A percentile compares a stretch with the other conserved stretches of the same genome.
These are phyloP conservation scores for Spathaspora boniae DNA, from an alignment of 805 yeast genomes.

Conservation along the genomic window DNA sequence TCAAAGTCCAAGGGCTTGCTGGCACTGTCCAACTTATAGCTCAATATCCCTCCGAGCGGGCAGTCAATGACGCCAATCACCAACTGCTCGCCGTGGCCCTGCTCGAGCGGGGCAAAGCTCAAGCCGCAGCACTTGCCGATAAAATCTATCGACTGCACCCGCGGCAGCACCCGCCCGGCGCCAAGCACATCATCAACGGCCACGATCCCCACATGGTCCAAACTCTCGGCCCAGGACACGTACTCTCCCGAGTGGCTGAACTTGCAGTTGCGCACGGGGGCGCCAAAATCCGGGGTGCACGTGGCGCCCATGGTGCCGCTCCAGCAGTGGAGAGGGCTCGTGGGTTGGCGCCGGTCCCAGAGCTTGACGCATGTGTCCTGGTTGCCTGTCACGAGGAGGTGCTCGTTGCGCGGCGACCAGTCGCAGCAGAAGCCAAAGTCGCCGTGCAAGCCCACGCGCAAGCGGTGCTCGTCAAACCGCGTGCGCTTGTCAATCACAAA, in stretches of 20 bases:
- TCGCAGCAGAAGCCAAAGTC: constrained; percentile 61
- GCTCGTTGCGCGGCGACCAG: constrained; percentile 45
- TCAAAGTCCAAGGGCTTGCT: constrained; percentile 39
- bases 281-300: constrained; percentile 25
- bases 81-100: constrained; percentile 44
- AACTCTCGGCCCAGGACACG: constrained; percentile 54
- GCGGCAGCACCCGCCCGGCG: no score
- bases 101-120: constrained; percentile 41
- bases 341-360: constrained; percentile 46
- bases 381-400: constrained; percentile 50
- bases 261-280: constrained; percentile 52
- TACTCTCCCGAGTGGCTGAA: constrained; percentile 45
- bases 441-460: constrained; percentile 38
- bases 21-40: constrained; percentile 38
- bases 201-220: constrained; percentile 54
- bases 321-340: constrained; percentile 28
- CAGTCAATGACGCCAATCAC: constrained; percentile 55
- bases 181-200: constrained; percentile 30
- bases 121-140: constrained; percentile 61
- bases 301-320: constrained; percentile 30
- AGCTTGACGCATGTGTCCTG: constrained; percentile 57
- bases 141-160: constrained; percentile 48
- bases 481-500: constrained; percentile 44
- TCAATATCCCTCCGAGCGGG: constrained; percentile 55
- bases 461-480: not conserved